Base-by-base conservation (phyloP, 2,329 filamentous ascomycete species). In the Pseudopithomyces chartarum region DNA sequence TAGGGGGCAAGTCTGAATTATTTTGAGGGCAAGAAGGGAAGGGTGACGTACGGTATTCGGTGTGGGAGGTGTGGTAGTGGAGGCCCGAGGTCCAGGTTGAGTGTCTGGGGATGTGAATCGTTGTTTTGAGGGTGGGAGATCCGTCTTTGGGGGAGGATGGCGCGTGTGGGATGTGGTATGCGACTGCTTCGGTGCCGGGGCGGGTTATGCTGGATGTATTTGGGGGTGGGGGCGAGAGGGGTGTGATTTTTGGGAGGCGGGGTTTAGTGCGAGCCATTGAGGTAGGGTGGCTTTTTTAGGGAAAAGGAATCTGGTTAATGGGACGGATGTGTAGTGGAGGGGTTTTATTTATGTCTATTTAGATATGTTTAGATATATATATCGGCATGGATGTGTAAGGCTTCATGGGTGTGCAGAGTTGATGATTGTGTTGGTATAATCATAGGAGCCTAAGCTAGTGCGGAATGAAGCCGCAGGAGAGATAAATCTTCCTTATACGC, bases 61-160 rank as follows among this genome's bases (percentile, higher is more conserved):
- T 77, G 60, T 83, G 80, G 1, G 61, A 63, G 52, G 78, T 76
- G 59, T 84, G 82, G 77, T 80, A 84, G 62, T 84, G 82, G 10
- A 80, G 70, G 1, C 79, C 80, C 39, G 78, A 81, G 8, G 78
- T 77, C 81, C 82, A 84, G 3, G 68, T 70, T 1, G 81, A 83
- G 8, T 65, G 58, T 0, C 59, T 51, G 0, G 80, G 81, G 0
- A 83, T 72, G 1, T 75, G 76, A 50, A 83, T 80, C 6, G 74
- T 79, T 11, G 80, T 77, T 52, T 61, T 71, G 11, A 60, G 44
- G 3, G 52, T 23, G 7, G 42, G 22, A 13, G 20, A n/a, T 44
- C 20, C 39, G 15, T 15, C n/a, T 17, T 17, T 29, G 26, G 26
- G 12, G 20, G 22, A 12, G 22, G 60, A 58, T 68, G 67, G 1